A percentile compares a stretch with the other conserved stretches of the same genome.
Evolutionary conservation across 805 yeast species (phyloP).

Genomic region (Ogataea dorogensis): DNA sequence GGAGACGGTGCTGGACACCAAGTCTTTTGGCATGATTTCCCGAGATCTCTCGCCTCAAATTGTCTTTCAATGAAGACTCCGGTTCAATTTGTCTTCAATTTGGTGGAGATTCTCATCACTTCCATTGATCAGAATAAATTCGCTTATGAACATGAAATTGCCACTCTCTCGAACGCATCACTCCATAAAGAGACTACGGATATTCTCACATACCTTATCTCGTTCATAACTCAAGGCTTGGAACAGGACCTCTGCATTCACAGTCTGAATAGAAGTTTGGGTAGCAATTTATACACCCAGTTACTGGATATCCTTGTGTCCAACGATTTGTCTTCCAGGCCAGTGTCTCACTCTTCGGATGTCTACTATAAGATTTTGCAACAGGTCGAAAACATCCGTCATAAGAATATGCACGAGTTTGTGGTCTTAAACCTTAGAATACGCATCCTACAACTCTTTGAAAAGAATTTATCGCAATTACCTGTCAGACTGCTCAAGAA

Average conservation of each 20-base stretch:
- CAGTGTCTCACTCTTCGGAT: constrained; percentile 31
- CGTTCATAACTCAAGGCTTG: constrained; percentile 38
- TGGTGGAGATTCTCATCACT: constrained; percentile 51
- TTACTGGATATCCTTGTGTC: constrained; percentile 46
- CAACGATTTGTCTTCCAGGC: constrained; percentile 13
- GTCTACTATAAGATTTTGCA: constrained; percentile 18
- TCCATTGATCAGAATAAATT: constrained; percentile 37
- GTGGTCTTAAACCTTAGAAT: constrained; percentile 44
- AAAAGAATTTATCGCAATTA: constrained; percentile 38
- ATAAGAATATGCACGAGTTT: constrained; percentile 39
- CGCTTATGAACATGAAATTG: constrained; percentile 25
- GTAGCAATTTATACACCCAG: constrained; percentile 45
- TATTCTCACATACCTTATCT: constrained; percentile 23
- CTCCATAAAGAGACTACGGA: constrained; percentile 20
- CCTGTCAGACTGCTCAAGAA: constrained; percentile 19
- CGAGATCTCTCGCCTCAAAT: constrained; percentile 35
- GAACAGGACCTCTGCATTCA: constrained; percentile 44
- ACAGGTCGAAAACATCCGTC: constrained; percentile 14
- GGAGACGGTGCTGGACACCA: constrained; percentile 26
- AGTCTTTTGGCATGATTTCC: constrained; percentile 37
- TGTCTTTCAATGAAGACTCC: constrained; percentile 54
- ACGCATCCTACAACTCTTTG: constrained; percentile 48
- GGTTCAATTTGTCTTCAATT: constrained; percentile 48
- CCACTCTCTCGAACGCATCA: not conserved
- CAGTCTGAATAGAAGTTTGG: constrained; percentile 55